Conservation (phyloP, 257 asterid species). For the Forsythia suspensa region DNA sequence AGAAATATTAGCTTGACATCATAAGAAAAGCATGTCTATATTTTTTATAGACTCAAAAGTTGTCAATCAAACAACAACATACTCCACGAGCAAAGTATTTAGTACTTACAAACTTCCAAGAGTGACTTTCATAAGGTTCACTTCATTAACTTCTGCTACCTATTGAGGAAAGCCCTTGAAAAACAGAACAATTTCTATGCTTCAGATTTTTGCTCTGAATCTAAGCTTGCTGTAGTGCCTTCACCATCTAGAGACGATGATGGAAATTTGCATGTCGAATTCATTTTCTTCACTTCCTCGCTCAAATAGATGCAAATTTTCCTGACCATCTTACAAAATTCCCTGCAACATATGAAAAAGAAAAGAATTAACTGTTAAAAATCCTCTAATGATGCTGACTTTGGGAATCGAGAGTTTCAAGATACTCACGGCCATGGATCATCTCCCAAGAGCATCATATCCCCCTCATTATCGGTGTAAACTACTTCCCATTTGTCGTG, state of each 20-base stretch:
- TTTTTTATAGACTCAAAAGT: not conserved
- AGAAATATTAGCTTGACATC: not conserved
- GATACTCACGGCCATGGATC: conserved; percentile 56
- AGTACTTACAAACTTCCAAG: conserved; percentile 24
- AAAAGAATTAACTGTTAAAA: not conserved
- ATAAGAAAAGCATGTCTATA: conserved; percentile 6
- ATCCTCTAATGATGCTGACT: not conserved
- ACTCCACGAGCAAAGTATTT: conserved; percentile 38
- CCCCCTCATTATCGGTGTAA: conserved; percentile 54
- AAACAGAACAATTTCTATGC: conserved; percentile 30
- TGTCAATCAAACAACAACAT: conserved; percentile 15
- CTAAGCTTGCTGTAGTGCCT: conserved; percentile 40
- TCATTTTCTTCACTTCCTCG: conserved; percentile 83
- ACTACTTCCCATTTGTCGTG: conserved; percentile 51
- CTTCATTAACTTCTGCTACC: conserved; percentile 29
- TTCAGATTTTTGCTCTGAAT: conserved; percentile 49
- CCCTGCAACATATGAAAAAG: conserved; percentile 41
- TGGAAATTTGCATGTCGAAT: conserved; percentile 46
- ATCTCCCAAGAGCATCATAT: conserved; percentile 59
- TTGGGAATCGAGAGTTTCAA: not conserved
- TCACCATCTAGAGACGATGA: conserved; percentile 39
- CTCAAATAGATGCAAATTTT: conserved; percentile 63
- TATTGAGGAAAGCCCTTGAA: conserved; percentile 21
- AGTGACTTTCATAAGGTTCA: conserved; percentile 11
- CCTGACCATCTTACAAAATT: conserved; percentile 67